Base-by-base conservation (phyloP, 257 asterid genomes). In the Prunella vulgaris region DNA sequence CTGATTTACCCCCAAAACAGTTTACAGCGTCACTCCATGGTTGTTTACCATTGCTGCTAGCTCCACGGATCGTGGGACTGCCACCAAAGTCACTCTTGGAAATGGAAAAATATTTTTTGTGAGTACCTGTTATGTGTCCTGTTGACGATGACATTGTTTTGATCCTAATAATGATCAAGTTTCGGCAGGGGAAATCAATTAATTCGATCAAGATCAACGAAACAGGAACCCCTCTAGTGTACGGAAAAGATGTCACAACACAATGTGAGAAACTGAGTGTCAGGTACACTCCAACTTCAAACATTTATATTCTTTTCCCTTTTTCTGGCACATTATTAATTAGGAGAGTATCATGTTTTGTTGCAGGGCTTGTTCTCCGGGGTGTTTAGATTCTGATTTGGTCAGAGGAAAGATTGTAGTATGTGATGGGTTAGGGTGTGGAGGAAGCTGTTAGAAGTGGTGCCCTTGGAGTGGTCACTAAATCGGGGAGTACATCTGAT, bases 21-120 rank as follows among this genome's bases (percentile, higher is more conserved):
- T 71, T 10, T 0, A 3, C 10, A 80, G 87, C 22, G 66, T 68
- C 1, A 83, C 74, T 0, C 87, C 90, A 0, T 84, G 90, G 90
- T 28, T 84, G 28, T 57, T 84, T 46, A 63, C 78, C 0, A 79
- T 82, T 18, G 90, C 70, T 0, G 85, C 90, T 0, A 80, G 87
- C 77, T 73, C 32, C 9, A 80, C 38, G 7, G 80, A 68, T 38
- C 79, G 87, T 12, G 76, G 71, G 69, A 78, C 82, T 48, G 56
- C 63, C 61, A 38, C 76, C 44, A 73, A 71, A 44, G 58, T 84
- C 60, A 7, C 17, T 17, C 84, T 84, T 2, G 87, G 82, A 33
- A 76, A 80, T 57, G 90, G 28, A 25, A 25, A 25, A 25, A 25
- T 3, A 25, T 3, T 25, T 25, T 1, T 25, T 25, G 28, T 25